A percentile compares a stretch with the other conserved stretches of the same genome.
Evolutionary conservation across 345 rosid species (phyloP).

Genomic region (Ceriops decandra): DNA sequence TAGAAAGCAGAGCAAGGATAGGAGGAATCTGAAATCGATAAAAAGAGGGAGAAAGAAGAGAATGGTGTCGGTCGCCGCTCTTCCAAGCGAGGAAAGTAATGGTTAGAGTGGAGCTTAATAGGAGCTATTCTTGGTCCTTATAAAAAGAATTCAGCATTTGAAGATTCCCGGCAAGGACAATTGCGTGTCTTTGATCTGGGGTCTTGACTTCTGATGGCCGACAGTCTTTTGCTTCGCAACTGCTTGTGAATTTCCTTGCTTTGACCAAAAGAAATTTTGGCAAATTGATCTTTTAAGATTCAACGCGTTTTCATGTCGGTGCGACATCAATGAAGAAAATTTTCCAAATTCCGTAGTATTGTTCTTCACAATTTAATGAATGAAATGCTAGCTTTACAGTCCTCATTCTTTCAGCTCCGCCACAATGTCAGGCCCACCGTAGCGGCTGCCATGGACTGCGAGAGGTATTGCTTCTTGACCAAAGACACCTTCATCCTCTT

Average conservation of each 20-base stretch:
- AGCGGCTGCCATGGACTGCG: slow-evolving; percentile 32
- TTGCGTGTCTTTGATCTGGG: neutral
- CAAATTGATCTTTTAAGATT: neutral
- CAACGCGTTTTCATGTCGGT: neutral
- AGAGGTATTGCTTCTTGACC: slow-evolving; percentile 39
- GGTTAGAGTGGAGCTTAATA: neutral
- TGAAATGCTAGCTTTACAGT: slow-evolving; percentile 25
- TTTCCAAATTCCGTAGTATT: too few species aligned
- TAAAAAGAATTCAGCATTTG: neutral
- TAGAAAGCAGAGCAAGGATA: neutral
- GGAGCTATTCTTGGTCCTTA: neutral
- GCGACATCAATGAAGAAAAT: neutral
- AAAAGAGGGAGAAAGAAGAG: too few species aligned
- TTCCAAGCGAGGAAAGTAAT: neutral
- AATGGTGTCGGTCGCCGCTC: too few species aligned
- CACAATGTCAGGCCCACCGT: slow-evolving; percentile 69
- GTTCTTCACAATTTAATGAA: too few species aligned
- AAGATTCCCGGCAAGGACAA: neutral
- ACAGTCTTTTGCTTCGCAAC: neutral
- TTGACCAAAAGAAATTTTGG: neutral
- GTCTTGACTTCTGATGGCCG: neutral
- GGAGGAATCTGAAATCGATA: neutral
- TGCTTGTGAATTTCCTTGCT: neutral
- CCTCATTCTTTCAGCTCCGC: slow-evolving; percentile 45
- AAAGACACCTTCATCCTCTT: slow-evolving; percentile 73